Evolutionary conservation across 176 grass and related monocot genomes (phyloP).

Genomic region (Oryza glumipatula): DNA sequence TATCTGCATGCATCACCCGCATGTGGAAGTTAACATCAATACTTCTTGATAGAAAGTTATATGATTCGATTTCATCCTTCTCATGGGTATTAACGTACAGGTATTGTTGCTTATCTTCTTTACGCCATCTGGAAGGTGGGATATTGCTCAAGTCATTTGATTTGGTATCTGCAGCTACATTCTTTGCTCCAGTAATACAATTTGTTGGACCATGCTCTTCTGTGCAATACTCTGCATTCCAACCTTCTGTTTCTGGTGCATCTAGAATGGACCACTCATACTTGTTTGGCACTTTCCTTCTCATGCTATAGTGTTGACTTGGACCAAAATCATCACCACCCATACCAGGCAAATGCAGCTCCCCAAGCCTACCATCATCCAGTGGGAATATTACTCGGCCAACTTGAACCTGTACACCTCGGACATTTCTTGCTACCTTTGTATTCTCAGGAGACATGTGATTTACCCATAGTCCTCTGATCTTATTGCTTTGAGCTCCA

Average conservation of each 20-base stretch:
- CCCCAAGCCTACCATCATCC: conserved; percentile 87
- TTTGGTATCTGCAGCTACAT: conserved; percentile 34
- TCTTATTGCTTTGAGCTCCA: conserved; percentile 55
- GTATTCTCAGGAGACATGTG: conserved; percentile 74
- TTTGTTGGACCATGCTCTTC: conserved; percentile 86
- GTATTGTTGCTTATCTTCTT: conserved; percentile 61
- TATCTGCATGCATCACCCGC: conserved; percentile 78
- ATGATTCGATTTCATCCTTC: conserved; percentile 49
- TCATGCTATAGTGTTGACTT: conserved; percentile 53
- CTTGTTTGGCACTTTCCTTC: conserved; percentile 73
- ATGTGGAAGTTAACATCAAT: conserved; percentile 76
- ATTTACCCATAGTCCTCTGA: conserved; percentile 73
- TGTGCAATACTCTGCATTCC: conserved; percentile 97
- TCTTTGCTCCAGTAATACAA: conserved; percentile 74
- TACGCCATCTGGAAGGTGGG: conserved; percentile 50
- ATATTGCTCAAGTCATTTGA: conserved; percentile 55
- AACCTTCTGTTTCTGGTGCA: conserved; percentile 94
- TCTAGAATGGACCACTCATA: conserved; percentile 95
- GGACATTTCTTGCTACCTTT: conserved; percentile 66
- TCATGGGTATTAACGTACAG: conserved; percentile 49
- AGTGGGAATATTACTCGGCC: conserved; percentile 78
- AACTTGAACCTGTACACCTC: conserved; percentile 72
- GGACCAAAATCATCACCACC: conserved; percentile 75
- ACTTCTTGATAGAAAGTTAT: conserved; percentile 82
- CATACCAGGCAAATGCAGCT: conserved; percentile 82